Conservation (phyloP, 2,329 filamentous ascomycete species). For the Aspergillus sergii region DNA sequence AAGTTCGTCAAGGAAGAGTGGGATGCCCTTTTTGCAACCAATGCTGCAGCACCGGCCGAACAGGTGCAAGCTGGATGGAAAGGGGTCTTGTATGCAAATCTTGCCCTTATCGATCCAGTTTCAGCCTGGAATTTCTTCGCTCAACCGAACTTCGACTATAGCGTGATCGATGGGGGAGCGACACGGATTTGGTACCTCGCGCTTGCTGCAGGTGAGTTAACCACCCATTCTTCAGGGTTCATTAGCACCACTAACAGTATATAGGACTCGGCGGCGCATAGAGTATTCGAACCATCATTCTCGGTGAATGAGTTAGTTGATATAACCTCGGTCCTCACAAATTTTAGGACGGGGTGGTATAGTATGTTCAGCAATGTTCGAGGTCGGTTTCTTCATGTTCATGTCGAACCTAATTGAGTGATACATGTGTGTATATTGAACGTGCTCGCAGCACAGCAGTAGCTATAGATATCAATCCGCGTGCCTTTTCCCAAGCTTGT, state of each 20-base stretch:
- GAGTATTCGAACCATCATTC: not conserved
- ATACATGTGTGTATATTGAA: not conserved
- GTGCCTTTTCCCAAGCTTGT: not conserved
- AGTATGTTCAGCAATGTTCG: not conserved
- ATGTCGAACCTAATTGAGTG: not conserved
- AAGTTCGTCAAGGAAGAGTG: constrained; percentile 82
- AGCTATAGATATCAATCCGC: not conserved
- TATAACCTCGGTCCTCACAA: not conserved
- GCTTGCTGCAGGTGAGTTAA: constrained; percentile 66
- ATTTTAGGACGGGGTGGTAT: not conserved
- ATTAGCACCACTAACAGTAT: not conserved
- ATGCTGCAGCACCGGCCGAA: constrained; percentile 59
- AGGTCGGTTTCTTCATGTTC: not conserved
- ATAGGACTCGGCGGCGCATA: constrained; percentile 2
- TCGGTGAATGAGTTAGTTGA: not conserved
- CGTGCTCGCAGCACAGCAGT: not conserved
- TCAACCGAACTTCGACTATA: constrained; percentile 63
- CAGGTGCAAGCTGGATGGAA: constrained; percentile 76
- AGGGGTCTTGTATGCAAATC: constrained; percentile 80
- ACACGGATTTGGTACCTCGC: constrained; percentile 84
- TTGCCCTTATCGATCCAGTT: constrained; percentile 73
- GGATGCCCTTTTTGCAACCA: constrained; percentile 73
- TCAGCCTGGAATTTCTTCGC: constrained; percentile 76
- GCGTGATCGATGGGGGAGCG: constrained; percentile 74
- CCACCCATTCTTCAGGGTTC: not conserved